Percentiles rank a stretch among this genome's conserved stretches.
Conservation (phyloP, 768 basidiomycete species). For the Serendipita sp. region DNA sequence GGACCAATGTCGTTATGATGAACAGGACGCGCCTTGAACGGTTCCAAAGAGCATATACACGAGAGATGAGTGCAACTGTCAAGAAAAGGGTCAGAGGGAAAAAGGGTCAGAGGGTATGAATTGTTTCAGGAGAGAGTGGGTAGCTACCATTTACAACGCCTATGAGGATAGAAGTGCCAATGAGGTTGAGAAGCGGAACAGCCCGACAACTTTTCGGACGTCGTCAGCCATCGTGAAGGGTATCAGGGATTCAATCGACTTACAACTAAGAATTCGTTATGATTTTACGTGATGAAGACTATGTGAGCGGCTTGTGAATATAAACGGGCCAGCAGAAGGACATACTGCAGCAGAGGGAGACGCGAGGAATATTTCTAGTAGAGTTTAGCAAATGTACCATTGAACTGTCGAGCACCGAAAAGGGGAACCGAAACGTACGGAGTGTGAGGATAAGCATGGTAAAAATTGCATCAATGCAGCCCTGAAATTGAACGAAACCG, state of each 20-base stretch:
- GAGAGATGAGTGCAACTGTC: background rate
- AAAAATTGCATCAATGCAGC: background rate
- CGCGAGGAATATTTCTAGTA: background rate
- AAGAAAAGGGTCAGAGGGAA: background rate
- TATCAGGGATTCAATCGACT: background rate
- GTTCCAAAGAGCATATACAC: constrained; percentile 2
- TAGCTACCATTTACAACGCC: background rate
- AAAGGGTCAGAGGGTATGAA: too few species aligned
- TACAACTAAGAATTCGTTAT: background rate
- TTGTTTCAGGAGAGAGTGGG: too few species aligned
- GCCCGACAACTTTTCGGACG: background rate
- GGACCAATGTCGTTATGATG: background rate
- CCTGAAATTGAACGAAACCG: background rate
- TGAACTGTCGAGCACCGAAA: background rate
- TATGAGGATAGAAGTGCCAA: background rate
- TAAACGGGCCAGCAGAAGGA: background rate
- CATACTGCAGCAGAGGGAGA: background rate
- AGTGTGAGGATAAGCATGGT: background rate
- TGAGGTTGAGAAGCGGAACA: background rate
- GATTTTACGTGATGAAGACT: background rate
- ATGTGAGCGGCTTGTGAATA: background rate
- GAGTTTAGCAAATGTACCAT: background rate
- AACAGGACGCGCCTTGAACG: background rate
- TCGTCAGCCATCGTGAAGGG: background rate
- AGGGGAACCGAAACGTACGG: background rate